Conservation (phyloP, 345 rosid genomes). For the Rhodamnia rubescens region DNA sequence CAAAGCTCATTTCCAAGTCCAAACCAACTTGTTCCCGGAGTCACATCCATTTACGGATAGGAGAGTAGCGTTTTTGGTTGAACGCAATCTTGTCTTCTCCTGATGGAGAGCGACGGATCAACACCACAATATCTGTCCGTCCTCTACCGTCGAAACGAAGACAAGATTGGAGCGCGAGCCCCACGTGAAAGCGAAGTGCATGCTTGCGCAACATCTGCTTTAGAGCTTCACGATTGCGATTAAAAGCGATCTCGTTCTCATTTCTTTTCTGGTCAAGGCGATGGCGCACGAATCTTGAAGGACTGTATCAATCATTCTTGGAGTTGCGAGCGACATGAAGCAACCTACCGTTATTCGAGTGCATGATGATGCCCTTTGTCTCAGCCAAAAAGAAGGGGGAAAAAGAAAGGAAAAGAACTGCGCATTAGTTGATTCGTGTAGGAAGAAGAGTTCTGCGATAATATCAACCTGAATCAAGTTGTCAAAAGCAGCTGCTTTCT, state of each 20-base stretch:
- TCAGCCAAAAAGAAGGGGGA: background rate
- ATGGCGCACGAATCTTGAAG: background rate
- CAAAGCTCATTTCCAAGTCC: no score
- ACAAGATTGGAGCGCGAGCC: background rate
- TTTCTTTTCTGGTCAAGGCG: background rate
- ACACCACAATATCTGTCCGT: background rate
- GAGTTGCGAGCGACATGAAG: background rate
- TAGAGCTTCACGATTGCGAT: background rate
- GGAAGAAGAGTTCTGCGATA: background rate
- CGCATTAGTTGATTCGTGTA: background rate
- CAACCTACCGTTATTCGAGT: background rate
- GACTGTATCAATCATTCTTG: background rate
- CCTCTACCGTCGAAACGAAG: background rate
- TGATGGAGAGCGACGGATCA: background rate
- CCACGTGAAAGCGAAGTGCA: background rate
- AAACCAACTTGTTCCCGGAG: no score
- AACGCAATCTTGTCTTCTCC: background rate
- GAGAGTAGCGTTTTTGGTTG: background rate
- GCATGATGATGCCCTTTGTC: background rate
- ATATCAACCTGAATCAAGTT: background rate
- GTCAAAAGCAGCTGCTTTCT: background rate
- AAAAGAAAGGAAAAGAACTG: background rate
- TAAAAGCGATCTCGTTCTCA: background rate
- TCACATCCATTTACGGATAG: background rate
- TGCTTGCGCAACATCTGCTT: background rate